These are phyloP conservation scores for Bocquillonia castaneifolia DNA, from an alignment of 441 rosid species.

Conservation along the genomic window DNA sequence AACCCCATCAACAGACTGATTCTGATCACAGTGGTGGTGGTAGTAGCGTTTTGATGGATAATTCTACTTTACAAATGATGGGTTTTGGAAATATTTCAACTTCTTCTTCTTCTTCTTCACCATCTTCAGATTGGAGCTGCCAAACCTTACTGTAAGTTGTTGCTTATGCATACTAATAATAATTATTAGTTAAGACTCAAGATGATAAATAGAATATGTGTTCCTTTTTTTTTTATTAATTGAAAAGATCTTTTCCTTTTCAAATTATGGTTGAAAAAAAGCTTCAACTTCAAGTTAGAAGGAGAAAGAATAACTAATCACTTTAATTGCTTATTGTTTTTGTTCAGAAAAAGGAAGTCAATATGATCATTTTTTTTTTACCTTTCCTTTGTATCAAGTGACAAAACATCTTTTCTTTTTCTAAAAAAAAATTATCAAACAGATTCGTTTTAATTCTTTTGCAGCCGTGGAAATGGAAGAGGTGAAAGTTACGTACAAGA, in stretches of 20 bases:
- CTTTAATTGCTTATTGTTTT: not conserved
- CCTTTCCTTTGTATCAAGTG: not conserved
- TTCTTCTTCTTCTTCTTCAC: constrained; percentile 37
- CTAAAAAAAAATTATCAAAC: not conserved
- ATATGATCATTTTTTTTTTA: not conserved
- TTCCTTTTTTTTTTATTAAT: not conserved
- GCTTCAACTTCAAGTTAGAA: constrained; percentile 28
- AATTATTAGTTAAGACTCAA: too few relatives aligned
- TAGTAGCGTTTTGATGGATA: constrained; percentile 43
- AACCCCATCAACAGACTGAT: constrained; percentile 33
- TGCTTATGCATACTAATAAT: too few relatives aligned
- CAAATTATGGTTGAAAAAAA: constrained; percentile 11
- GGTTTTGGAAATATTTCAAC: constrained; percentile 55
- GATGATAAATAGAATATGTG: not conserved
- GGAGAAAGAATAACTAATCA: constrained; percentile 18
- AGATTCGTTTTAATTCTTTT: constrained; percentile 8
- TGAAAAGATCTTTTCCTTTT: not conserved
- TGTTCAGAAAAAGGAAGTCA: constrained; percentile 20
- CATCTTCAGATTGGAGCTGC: constrained; percentile 55
- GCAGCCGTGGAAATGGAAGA: constrained; percentile 34
- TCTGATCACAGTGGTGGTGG: constrained; percentile 51
- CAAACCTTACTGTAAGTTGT: constrained; percentile 52
- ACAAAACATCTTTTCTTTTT: not conserved
- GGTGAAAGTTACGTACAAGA: constrained; percentile 39
- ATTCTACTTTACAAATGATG: constrained; percentile 55